Evolutionary conservation across 2,329 filamentous ascomycete genomes (phyloP), one percentile per base, ranked within the genome.

Genomic region (Trichoderma asperellum): DNA sequence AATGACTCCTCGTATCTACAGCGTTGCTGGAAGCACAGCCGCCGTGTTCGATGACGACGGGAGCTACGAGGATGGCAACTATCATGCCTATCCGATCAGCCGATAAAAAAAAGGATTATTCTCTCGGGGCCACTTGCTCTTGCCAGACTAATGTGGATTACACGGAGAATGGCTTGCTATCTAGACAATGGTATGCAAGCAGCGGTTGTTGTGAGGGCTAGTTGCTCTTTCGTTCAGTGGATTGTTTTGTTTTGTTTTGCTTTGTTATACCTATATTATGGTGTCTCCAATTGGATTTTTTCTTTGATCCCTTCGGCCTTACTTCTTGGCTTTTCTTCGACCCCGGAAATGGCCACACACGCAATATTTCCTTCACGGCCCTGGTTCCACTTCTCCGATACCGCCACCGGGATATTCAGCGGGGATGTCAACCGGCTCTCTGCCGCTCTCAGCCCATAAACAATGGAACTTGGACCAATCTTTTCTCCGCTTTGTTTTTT

Each of bases 71-170:
- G 78, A 80, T 70, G 79, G 79, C 55, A 74, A 77, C 70, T 81
- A 81, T 72, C 78, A 79, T 69, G 62, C 76, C n/a, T 76, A 76
- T 68, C 79, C 79, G 59, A 77, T 81, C 67, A 67, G 72, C 58
- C 77, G 76, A 70, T 77, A 75, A 72, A 71, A 76, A 71, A 60
- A n/a, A 57, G 8, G 4, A 40, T 18, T 49, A 27, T 27, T 59
- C 64, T 57, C 12, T 35, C 24, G 12, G 14, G n/a, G 37, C 10
- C 14, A 27, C 10, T 24, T 63, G 35, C 21, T 37, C 58, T 32
- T 52, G 35, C 16, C 16, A 18, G 52, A 21, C 24, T 16, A 29
- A 10, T 24, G 11, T 55, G 21, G 47, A 55, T 24, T 16, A 34
- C 37, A 24, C 47, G 27, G 47, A 24, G 21, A 12, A 18, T 58